Evolutionary conservation across 371 early-diverging fungal genomes (phyloP).

Genomic region (Mycotypha africana): DNA sequence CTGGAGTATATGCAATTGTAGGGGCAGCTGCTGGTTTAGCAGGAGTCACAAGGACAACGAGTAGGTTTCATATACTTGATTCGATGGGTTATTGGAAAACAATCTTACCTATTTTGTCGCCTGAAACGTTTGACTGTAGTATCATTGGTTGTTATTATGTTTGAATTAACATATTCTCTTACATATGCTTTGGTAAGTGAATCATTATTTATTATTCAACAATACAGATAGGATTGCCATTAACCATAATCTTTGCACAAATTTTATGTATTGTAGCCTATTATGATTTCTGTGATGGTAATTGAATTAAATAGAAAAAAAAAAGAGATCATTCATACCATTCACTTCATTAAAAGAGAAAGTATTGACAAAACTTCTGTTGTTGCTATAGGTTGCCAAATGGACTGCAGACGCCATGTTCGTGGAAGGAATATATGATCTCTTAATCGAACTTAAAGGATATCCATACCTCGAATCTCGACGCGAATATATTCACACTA

Average conservation of each 20-base stretch:
- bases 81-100: background rate
- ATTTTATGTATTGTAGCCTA: conserved; percentile 69
- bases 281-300: conserved; percentile 87
- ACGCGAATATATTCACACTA: conserved; percentile 66
- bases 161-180: conserved; percentile 90
- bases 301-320: background rate
- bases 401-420: conserved; percentile 83
- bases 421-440: conserved; percentile 81
- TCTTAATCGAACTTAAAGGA: conserved; percentile 69
- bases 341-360: background rate
- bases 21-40: conserved; percentile 91
- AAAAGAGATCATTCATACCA: background rate
- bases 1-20: conserved; percentile 93
- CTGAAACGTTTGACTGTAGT: conserved; percentile 32
- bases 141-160: conserved; percentile 89
- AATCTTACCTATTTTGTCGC: background rate
- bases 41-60: conserved; percentile 91
- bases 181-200: conserved; percentile 57
- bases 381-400: conserved; percentile 53
- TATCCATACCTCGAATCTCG: conserved; percentile 88
- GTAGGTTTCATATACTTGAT: conserved; percentile 13
- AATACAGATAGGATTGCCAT: no score
- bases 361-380: background rate
- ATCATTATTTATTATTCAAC: no score
- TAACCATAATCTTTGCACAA: no score